Evolutionary conservation across 306 rosid species (phyloP), one percentile per base, ranked within the genome.

Genomic region (Lithocarpus polystachyus): DNA sequence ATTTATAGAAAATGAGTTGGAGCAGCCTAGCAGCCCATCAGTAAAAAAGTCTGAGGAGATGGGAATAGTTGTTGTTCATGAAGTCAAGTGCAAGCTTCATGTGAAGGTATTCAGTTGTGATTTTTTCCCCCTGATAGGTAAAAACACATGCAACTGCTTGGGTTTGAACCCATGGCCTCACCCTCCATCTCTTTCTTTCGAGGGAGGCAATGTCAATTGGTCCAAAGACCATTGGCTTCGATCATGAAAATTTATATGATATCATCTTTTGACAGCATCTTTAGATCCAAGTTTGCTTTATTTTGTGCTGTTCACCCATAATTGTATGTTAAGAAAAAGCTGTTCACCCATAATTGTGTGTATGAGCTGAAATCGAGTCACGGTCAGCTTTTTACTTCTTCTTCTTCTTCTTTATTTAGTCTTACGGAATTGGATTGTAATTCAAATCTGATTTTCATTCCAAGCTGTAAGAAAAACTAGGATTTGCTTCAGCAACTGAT

Each of bases 1-100:
- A 84, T 70, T 82, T 62, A 51, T 77, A 96, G 98, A 93, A 73
- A 84, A 89, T 77, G 99, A 90, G 20, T 40, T 77, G 83, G 93
- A 90, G 91, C 92, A 81, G 80, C 99, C 99, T 73, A 85, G 96
- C 82, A 96, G 99, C 87, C 99, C 99, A 77, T 96, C 99, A 6
- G 92, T 96, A 51, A 90, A 93, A 80, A 93, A 93, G 79, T 79
- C 91, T 43, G 93, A 91, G 88, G 99, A 96, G 90, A 87, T 86
- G 87, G 99, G 99, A 71, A 87, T 93, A 60, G 77, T 83, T 37
- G 92, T 91, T 17, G 98, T 96, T 45, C 94, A 96, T 86, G 98
- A 96, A 88, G 94, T 89, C 83, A 96, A 96, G 80, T 96, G 99
- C 92, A 96, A 93, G 82, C 94, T 96, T 75, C 91, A 90, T 80